These are phyloP conservation scores for Trypanosoma platydactyli DNA, from an alignment of 208 protist species.

Conservation along the genomic window DNA sequence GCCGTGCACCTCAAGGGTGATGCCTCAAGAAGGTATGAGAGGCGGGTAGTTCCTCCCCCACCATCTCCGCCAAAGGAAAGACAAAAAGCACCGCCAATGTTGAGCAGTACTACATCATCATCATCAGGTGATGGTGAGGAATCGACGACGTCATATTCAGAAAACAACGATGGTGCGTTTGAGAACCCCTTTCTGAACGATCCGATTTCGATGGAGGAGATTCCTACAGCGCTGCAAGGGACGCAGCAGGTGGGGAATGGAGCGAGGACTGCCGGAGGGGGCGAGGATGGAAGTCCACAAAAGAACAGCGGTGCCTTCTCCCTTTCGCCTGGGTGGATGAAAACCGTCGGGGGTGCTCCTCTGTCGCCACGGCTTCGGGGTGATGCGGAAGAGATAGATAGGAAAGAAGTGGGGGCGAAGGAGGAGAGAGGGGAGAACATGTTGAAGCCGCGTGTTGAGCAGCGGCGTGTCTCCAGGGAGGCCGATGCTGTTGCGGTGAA, in stretches of 20 bases:
- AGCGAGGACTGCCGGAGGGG: neutral
- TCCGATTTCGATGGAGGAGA: neutral
- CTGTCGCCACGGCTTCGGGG: neutral
- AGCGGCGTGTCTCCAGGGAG: no score
- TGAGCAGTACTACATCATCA: slow-evolving; percentile 9
- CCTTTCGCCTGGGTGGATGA: no score
- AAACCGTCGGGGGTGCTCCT: no score
- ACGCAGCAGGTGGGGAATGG: neutral
- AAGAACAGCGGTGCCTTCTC: no score
- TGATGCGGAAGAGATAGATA: neutral
- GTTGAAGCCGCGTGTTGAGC: neutral
- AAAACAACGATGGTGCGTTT: neutral
- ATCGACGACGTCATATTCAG: slow-evolving; percentile 3
- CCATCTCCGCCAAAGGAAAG: slow-evolving; percentile 4
- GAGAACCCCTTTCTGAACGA: slow-evolving; percentile 19
- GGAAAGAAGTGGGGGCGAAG: neutral
- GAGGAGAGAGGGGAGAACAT: neutral
- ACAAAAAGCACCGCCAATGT: neutral
- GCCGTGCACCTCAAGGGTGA: neutral
- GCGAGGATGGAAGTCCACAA: no score
- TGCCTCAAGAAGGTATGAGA: slow-evolving; percentile 7
- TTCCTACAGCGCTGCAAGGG: neutral
- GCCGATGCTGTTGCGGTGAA: no score
- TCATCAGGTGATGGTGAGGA: neutral
- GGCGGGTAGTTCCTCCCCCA: slow-evolving; percentile 12